Conservation (phyloP, 2,329 filamentous ascomycete genomes). For the Pseudogymnoascus sp. region DNA sequence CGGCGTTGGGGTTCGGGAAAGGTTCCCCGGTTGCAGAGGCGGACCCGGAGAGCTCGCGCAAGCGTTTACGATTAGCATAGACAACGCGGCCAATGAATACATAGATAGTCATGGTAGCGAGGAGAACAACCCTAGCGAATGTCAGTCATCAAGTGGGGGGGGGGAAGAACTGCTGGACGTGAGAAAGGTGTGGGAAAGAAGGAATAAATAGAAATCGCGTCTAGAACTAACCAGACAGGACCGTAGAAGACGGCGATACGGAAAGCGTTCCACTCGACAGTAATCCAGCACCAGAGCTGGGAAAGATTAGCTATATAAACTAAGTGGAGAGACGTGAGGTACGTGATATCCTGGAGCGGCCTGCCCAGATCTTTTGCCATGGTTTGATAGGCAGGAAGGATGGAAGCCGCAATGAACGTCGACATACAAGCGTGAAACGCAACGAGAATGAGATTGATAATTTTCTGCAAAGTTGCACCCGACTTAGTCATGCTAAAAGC, state of each 20-base stretch:
- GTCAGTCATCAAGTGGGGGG: no score
- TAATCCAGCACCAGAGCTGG: constrained; percentile 72
- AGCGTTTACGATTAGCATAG: no score
- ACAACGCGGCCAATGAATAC: no score
- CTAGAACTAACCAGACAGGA: constrained; percentile 52
- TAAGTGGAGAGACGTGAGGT: constrained; percentile 45
- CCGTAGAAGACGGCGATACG: constrained; percentile 70
- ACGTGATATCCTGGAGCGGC: constrained; percentile 37
- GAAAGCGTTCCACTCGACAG: constrained; percentile 58
- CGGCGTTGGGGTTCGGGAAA: no score
- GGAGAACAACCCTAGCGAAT: no score
- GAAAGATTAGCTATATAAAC: neutral
- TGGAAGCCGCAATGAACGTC: constrained; percentile 43
- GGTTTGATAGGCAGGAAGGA: constrained; percentile 42
- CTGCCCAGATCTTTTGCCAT: constrained; percentile 40
- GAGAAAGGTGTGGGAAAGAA: no score
- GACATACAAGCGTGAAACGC: constrained; percentile 46
- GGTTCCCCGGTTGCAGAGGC: no score
- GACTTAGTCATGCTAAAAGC: neutral
- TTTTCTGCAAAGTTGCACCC: constrained; percentile 32
- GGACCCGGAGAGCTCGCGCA: no score
- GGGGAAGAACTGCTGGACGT: no score
- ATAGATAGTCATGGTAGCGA: no score
- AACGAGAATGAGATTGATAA: constrained; percentile 40
- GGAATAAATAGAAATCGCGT: neutral